phyloP scores from a whole-genome alignment of 2,329 filamentous ascomycete species.

The Grosmannia huntii region DNA sequence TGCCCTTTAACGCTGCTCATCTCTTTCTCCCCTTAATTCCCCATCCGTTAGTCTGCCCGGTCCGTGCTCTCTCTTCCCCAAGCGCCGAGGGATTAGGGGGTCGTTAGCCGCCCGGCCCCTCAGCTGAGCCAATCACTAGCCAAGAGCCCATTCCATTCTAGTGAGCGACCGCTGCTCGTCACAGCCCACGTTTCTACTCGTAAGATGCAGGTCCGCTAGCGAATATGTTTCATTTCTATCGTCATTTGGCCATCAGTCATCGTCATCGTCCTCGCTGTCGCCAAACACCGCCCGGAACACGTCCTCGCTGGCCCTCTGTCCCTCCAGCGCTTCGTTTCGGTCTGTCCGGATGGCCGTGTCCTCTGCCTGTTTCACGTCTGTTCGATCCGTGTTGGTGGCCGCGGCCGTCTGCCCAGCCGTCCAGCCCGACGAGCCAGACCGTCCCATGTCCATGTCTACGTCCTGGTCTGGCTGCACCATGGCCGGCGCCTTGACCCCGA shows the following conservation, averaged over 20 bases:
- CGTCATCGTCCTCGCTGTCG: conserved; percentile 58
- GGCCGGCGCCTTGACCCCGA: conserved; percentile 69
- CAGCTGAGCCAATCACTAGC: background rate
- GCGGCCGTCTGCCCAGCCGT: background rate
- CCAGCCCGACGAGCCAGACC: background rate
- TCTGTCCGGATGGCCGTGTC: conserved; percentile 48
- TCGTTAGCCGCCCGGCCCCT: background rate
- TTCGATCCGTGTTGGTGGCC: background rate
- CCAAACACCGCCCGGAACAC: conserved; percentile 92
- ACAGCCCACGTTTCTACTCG: background rate
- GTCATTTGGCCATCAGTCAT: background rate
- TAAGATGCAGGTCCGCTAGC: background rate
- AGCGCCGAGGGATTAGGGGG: background rate
- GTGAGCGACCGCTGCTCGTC: background rate
- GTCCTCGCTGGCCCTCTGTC: conserved; percentile 59
- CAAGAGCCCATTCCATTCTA: background rate
- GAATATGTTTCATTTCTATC: background rate
- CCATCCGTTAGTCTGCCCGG: background rate
- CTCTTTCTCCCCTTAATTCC: background rate
- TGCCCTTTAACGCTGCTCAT: background rate
- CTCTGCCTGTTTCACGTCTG: background rate
- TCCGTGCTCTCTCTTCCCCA: background rate
- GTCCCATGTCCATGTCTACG: conserved; percentile 3
- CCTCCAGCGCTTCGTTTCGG: conserved; percentile 67
- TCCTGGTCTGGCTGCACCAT: conserved; percentile 47